A percentile compares a stretch with the other conserved stretches of the same genome.
phyloP scores from a whole-genome alignment of 192 early-diverging fungal species.

The Backusella circina region DNA sequence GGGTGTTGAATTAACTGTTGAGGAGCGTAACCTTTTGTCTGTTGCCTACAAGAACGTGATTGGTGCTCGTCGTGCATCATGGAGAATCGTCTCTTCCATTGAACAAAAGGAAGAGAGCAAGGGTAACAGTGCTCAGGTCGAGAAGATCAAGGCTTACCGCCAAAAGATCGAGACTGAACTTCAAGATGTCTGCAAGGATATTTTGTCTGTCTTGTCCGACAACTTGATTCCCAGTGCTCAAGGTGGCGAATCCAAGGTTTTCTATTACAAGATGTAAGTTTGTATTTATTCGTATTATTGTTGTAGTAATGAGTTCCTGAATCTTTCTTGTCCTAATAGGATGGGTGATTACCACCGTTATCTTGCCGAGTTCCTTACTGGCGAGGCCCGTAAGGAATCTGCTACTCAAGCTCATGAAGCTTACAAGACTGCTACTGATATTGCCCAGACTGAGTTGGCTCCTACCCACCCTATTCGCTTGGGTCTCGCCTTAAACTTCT shows the following conservation, averaged over 20 bases:
- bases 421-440: conserved; percentile 93
- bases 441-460: conserved; percentile 90
- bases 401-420: conserved; percentile 84
- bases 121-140: conserved; percentile 87
- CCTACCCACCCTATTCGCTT: conserved; percentile 99
- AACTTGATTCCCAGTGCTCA: conserved; percentile 89
- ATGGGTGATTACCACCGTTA: conserved; percentile 99
- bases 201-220: conserved; percentile 86
- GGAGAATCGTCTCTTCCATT: conserved; percentile 99
- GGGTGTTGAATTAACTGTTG: conserved; percentile 89
- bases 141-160: conserved; percentile 93
- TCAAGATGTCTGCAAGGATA: conserved; percentile 92
- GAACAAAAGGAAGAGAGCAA: conserved; percentile 98
- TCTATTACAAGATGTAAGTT: conserved; percentile 98
- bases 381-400: conserved; percentile 80
- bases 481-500: conserved; percentile 97
- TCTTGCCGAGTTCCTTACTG: conserved; percentile 94
- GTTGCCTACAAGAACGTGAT: conserved; percentile 99
- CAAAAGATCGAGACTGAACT: conserved; percentile 94
- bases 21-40: conserved; percentile 97
- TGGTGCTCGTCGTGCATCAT: conserved; percentile 97
- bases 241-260: conserved; percentile 98
- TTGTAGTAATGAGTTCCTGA: conserved; percentile 35
- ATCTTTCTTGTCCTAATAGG: conserved; percentile 43
- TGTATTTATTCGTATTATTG: conserved; percentile 15